Conservation (phyloP, 257 asterid genomes). For the Oldenlandia corymbosa region DNA sequence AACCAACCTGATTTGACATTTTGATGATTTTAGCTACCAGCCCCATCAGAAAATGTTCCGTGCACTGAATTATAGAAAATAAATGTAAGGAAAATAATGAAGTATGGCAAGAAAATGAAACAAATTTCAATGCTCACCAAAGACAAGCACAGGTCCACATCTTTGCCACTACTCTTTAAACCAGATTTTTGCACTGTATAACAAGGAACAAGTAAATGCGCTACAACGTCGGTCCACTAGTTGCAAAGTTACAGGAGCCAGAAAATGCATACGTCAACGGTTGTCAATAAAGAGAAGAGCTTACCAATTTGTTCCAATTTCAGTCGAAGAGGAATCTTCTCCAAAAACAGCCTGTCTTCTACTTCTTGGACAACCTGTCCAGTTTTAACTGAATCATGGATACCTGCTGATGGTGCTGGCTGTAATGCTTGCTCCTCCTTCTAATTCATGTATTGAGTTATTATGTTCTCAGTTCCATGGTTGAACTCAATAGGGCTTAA, state of each 20-base stretch:
- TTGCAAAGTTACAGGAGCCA: constrained; percentile 6
- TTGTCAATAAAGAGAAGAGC: constrained; percentile 13
- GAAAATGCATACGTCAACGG: constrained; percentile 7
- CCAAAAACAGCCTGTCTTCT: constrained; percentile 72
- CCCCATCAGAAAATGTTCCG: constrained; percentile 84
- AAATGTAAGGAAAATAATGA: constrained; percentile 13
- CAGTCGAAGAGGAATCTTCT: constrained; percentile 80
- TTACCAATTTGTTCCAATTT: constrained; percentile 70
- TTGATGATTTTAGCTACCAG: constrained; percentile 59
- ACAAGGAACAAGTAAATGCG: constrained; percentile 18
- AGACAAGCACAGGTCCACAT: constrained; percentile 71
- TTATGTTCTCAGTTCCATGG: not conserved
- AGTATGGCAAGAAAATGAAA: constrained; percentile 10
- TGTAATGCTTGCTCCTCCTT: constrained; percentile 89
- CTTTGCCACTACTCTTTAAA: constrained; percentile 63
- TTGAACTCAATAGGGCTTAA: not conserved
- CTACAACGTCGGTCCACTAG: constrained; percentile 2
- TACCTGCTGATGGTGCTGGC: constrained; percentile 79
- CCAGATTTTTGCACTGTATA: constrained; percentile 74
- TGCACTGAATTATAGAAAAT: constrained; percentile 43
- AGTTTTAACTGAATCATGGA: constrained; percentile 75
- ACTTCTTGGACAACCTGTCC: constrained; percentile 90
- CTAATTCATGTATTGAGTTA: constrained; percentile 33
- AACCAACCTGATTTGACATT: constrained; percentile 66
- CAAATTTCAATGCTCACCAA: constrained; percentile 47